Percentiles rank a stretch among this genome's conserved stretches.
Evolutionary conservation across 2,329 filamentous ascomycete species (phyloP).

Genomic region (Endoconidiophora laricicola): DNA sequence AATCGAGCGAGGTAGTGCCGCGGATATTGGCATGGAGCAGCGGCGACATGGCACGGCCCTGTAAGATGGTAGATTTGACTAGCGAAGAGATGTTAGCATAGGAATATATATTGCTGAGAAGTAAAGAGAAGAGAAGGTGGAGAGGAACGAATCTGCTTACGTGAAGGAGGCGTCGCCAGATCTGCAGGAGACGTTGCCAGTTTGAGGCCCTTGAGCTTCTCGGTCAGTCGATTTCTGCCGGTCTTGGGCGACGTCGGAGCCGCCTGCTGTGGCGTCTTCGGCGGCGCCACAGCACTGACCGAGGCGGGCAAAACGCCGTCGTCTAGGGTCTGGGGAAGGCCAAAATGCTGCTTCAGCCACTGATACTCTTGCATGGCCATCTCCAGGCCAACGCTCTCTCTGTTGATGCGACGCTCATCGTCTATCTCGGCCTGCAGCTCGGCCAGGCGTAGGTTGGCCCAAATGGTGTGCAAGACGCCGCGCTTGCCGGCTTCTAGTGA

Average conservation of each 20-base stretch:
- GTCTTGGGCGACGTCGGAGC: constrained; percentile 1
- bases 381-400: constrained; percentile 65
- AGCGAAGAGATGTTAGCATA: constrained; percentile 1
- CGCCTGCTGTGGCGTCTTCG: not conserved
- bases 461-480: constrained; percentile 75
- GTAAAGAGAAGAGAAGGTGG: not conserved
- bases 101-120: not conserved
- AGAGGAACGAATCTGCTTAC: not conserved
- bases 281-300: not conserved
- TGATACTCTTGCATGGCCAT: constrained; percentile 72
- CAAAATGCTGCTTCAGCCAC: constrained; percentile 76
- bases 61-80: constrained; percentile 12
- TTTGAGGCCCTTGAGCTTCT: constrained; percentile 12
- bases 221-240: constrained; percentile 6
- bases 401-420: constrained; percentile 53
- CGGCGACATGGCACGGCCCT: constrained; percentile 12
- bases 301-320: constrained; percentile 20
- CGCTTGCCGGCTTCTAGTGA: constrained; percentile 48
- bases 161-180: constrained; percentile 10
- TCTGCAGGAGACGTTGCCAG: constrained; percentile 12
- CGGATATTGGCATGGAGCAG: constrained; percentile 2
- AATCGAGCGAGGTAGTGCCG: constrained; percentile 9
- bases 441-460: constrained; percentile 68
- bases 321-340: constrained; percentile 26
- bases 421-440: constrained; percentile 64